Percentiles rank a stretch among this genome's conserved stretches.
phyloP scores from a whole-genome alignment of 2,329 filamentous ascomycete genomes.

The Fusarium decemcellulare region DNA sequence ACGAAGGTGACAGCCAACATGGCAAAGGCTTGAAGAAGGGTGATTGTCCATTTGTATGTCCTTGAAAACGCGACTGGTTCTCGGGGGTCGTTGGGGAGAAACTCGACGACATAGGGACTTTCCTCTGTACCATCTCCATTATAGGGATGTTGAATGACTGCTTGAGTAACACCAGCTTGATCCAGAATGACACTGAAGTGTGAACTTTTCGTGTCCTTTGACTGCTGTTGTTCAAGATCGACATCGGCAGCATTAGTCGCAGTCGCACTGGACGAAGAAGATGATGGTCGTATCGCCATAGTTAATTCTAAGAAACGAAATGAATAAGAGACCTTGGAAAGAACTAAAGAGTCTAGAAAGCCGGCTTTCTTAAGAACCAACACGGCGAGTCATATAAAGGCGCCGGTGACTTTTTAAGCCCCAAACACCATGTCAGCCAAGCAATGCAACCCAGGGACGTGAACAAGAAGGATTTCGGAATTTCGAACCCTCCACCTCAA shows the following conservation, averaged over 20 bases:
- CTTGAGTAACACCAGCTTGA: background rate
- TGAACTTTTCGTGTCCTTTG: background rate
- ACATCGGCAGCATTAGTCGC: too few species aligned
- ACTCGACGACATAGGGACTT: constrained; percentile 78
- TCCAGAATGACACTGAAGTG: background rate
- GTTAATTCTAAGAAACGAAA: too few species aligned
- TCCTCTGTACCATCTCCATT: constrained; percentile 73
- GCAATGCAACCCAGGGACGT: too few species aligned
- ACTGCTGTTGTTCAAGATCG: background rate
- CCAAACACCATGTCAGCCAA: too few species aligned
- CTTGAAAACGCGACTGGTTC: constrained; percentile 73
- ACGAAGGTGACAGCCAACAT: constrained; percentile 78
- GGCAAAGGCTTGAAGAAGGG: constrained; percentile 65
- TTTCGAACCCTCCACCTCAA: too few species aligned
- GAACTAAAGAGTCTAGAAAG: background rate
- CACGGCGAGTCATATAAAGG: too few species aligned
- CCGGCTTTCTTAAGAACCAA: background rate
- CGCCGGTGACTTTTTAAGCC: too few species aligned
- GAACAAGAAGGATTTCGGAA: too few species aligned
- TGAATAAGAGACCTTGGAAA: too few species aligned
- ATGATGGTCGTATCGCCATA: too few species aligned
- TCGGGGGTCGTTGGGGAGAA: constrained; percentile 74
- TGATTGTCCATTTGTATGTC: constrained; percentile 75
- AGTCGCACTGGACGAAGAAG: too few species aligned
- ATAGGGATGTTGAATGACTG: constrained; percentile 55